Evolutionary conservation across 2,329 filamentous ascomycete species (phyloP), one percentile per base, ranked within the genome.

Genomic region (Daldinia eschscholtzii): DNA sequence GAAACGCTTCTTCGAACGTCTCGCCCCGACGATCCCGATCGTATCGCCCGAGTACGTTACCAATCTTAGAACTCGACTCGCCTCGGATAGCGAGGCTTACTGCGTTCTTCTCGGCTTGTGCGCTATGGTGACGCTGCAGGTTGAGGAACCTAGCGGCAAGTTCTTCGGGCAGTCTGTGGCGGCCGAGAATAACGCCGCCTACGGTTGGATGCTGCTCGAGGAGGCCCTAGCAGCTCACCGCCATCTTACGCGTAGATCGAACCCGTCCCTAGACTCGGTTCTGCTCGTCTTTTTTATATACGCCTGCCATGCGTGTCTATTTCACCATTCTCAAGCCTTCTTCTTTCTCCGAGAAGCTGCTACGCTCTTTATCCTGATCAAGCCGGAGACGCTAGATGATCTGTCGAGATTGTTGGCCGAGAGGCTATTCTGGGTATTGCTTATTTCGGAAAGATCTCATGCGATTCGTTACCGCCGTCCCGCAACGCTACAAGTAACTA

Each of bases 251-350:
- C 74, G 79, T 2, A 76, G 75, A 30, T 76, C 79, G 12, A 80
- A 76, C 4, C 80, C 82, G 0, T 79, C 75, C 2, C 74, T 83
- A 9, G 79, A 83, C 44, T 77, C 79, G 37, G 80, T 81, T 12
- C 75, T 83, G 4, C 73, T 83, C 10, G 78, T 79, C 1, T 84
- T 84, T 69, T 83, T 84, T 57, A 76, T 84, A 18, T 84, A 84
- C 58, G 81, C 82, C 3, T 83, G 81, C 48, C 81, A 84, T 53
- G 80, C 81, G 1, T 75, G 78, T 10, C 72, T 83, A 5, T 81
- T 79, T 4, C 81, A 83, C 58, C 82, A 84, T 65, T 81, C 79
- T 55, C 81, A 81, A 39, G 81, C 82, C 0, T 83, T 83, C 81
- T 70, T 81, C 18, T 83, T 81, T 48, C 75, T 84, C 0, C 77